Base-by-base conservation (phyloP, 108 stramenopile genomes). In the Poteriospumella lacustris region DNA sequence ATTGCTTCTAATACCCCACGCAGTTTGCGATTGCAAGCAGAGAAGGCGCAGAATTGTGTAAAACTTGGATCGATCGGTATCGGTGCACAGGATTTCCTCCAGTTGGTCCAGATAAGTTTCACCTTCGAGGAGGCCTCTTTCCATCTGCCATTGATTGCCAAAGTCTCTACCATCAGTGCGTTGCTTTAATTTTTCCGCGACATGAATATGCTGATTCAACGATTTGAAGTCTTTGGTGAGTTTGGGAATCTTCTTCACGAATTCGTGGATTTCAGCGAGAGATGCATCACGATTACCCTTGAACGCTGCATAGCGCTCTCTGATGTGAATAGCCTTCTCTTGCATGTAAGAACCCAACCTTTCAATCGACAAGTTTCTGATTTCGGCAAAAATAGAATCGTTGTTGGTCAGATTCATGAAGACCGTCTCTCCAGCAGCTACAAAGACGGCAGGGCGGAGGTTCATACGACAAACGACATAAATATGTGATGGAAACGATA, bases 241-340 rank as follows among this genome's bases (percentile, higher is more conserved):
- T 39, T 83, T 88, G 0, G 96, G 96, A 60, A 97, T 97, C 83
- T 95, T 90, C 80, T 97, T 97, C 64, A 96, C 95, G 78, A 97
- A 95, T 77, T 92, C 93, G 84, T 97, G 95, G 39, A 97, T 94
- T 85, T 97, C 94, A 1, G 85, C 82, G 78, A 97, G 83, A 82
- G 92, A 78, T 90, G 94, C 79, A 90, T 96, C 79, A 78, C 92
- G 90, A 69, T 90, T 90, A 41, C 85, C 89, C 1, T 93, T 91
- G 85, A 97, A 96, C 58, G 89, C 86, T 26, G 90, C 90, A 79
- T 96, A 94, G 56, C 87, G 88, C 82, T 93, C 90, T 58, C 90
- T 82, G 40, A 97, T 79, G 24, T 92, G 90, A 80, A 89, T 91
- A 39, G 95, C 96, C 81, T 94, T 93, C 79, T 90, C 91, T 84